phyloP scores from a whole-genome alignment of 352 stramenopile species.

The Globisporangium alternatum region DNA sequence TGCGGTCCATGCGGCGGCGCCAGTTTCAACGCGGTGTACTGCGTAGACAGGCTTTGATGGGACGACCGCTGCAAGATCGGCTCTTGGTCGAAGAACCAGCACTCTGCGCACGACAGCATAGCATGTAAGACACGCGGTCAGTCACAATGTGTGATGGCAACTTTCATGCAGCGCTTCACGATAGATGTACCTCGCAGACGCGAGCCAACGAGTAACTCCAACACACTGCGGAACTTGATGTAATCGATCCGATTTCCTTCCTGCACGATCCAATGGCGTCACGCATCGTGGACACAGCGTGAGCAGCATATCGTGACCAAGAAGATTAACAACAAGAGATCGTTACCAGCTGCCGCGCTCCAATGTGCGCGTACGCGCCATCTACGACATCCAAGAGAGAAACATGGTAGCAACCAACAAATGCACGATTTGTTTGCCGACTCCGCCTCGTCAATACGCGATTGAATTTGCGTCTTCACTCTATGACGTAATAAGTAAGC shows the following conservation, averaged over 20 bases:
- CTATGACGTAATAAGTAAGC: neutral
- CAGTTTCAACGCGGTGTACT: conserved; percentile 72
- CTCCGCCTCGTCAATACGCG: neutral
- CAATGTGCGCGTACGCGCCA: conserved; percentile 68
- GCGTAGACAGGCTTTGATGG: conserved; percentile 30
- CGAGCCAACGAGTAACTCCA: conserved; percentile 45
- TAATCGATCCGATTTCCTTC: conserved; percentile 66
- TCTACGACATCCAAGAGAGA: conserved; percentile 31
- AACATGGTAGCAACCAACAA: neutral
- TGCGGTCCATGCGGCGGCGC: conserved; percentile 72
- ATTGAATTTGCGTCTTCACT: neutral
- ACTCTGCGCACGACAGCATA: conserved; percentile 43
- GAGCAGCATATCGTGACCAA: neutral
- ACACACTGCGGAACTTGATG: conserved; percentile 53
- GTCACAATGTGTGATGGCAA: neutral
- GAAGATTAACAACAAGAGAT: no score
- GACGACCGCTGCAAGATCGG: conserved; percentile 36
- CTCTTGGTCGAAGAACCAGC: conserved; percentile 88
- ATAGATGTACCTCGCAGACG: conserved; percentile 44
- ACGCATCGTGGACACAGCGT: neutral
- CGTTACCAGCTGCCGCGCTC: conserved; percentile 43
- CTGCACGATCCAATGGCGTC: conserved; percentile 8
- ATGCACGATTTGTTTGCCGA: neutral
- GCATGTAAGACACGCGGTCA: neutral
- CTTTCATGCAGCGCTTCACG: neutral